phyloP scores from a whole-genome alignment of 2,329 filamentous ascomycete genomes.

The Curvularia spicifera region DNA sequence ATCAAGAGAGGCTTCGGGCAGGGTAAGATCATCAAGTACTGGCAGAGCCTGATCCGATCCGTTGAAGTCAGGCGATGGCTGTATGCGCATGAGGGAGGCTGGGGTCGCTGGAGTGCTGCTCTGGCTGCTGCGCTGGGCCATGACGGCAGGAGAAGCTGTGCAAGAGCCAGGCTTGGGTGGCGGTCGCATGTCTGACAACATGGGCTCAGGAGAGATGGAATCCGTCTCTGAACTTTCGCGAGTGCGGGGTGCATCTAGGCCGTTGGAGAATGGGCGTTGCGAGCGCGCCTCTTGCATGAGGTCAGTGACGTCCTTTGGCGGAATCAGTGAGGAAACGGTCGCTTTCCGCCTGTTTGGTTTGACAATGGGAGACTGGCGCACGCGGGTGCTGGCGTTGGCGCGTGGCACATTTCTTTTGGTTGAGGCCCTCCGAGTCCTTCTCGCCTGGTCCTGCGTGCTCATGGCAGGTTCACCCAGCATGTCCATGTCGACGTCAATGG shows the following conservation, averaged over 20 bases:
- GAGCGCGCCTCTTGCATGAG: conserved; percentile 48
- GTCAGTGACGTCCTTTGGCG: conserved; percentile 54
- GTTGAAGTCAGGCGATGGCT: conserved; percentile 47
- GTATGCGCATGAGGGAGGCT: conserved; percentile 76
- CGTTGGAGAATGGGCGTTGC: conserved; percentile 31
- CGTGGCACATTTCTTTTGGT: conserved; percentile 61
- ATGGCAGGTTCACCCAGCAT: conserved; percentile 49
- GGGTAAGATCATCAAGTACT: conserved; percentile 66
- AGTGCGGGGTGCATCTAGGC: conserved; percentile 34
- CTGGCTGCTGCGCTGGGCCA: conserved; percentile 52
- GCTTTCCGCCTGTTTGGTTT: conserved; percentile 64
- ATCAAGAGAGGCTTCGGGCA: conserved; percentile 71
- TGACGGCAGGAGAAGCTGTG: conserved; percentile 71
- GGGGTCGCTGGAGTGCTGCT: conserved; percentile 68
- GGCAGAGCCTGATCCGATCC: conserved; percentile 33
- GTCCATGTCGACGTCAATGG: conserved; percentile 55
- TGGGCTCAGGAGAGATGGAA: conserved; percentile 59
- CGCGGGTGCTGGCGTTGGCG: conserved; percentile 53
- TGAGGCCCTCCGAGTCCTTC: conserved; percentile 34
- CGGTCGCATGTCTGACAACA: conserved; percentile 60
- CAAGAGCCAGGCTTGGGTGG: conserved; percentile 70
- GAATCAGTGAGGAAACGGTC: conserved; percentile 52
- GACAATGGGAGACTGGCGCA: conserved; percentile 75
- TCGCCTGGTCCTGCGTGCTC: conserved; percentile 53
- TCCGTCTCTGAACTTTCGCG: conserved; percentile 54